These are phyloP conservation scores for Zasmidium angulare DNA, from an alignment of 2,329 filamentous ascomycete genomes.

Conservation along the genomic window DNA sequence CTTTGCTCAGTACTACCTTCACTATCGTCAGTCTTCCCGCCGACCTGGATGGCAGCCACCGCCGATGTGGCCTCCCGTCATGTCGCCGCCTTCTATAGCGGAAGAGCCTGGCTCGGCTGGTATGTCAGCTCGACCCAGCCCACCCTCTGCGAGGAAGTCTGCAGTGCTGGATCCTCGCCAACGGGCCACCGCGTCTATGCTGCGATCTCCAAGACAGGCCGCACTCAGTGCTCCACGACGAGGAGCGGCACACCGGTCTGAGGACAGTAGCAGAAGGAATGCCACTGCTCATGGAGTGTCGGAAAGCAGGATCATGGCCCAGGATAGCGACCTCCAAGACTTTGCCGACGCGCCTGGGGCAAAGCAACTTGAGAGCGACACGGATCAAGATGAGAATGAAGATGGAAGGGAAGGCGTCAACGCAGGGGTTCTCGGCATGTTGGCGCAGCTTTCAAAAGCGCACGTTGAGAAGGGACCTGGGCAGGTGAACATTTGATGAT, in stretches of 20 bases:
- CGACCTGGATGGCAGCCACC: constrained; percentile 32
- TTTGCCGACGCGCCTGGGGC: constrained; percentile 37
- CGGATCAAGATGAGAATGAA: constrained; percentile 44
- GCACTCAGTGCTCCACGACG: not conserved
- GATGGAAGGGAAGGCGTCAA: constrained; percentile 43
- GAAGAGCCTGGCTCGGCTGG: constrained; percentile 21
- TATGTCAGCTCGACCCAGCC: not conserved
- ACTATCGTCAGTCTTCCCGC: constrained; percentile 31
- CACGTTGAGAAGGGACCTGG: constrained; percentile 49
- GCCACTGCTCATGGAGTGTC: constrained; percentile 21
- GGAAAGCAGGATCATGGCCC: constrained; percentile 49
- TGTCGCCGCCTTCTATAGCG: constrained; percentile 22
- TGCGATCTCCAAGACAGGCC: constrained; percentile 17
- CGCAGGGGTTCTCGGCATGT: constrained; percentile 62
- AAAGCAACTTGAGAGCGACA: constrained; percentile 35
- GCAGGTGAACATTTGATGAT: constrained; percentile 14
- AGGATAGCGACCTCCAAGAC: constrained; percentile 61
- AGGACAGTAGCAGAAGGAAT: constrained; percentile 3
- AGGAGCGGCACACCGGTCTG: not conserved
- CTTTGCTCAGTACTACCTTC: constrained; percentile 83
- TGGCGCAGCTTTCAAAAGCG: constrained; percentile 67
- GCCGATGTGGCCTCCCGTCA: constrained; percentile 33
- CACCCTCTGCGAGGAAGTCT: constrained; percentile 6
- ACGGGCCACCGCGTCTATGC: constrained; percentile 11
- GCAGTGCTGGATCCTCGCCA: not conserved